Evolutionary conservation across 208 protist species (phyloP), one percentile per base, ranked within the genome.

Genomic region (Leishmania amazonensis): DNA sequence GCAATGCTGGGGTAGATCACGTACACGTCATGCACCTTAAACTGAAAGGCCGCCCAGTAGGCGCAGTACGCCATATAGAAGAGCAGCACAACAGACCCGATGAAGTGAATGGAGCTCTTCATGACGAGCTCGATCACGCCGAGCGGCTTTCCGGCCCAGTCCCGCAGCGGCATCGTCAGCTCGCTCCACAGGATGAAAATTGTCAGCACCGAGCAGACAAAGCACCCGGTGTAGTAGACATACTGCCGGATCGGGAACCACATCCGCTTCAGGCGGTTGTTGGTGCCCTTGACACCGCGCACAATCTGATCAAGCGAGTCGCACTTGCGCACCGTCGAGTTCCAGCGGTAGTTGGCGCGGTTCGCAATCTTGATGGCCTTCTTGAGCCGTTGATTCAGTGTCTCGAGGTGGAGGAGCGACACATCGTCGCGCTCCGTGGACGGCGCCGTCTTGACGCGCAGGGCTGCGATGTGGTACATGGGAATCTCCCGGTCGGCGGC

Each of bases 41-140:
- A 91, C 83, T 96, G 94, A 70, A 98, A 94, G 57, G 94, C 92
- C 7, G 94, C 91, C 95, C 94, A 97, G 88, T 97, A 98, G 42
- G 93, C 76, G 86, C 93, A 97, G 85, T 91, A 94, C 40, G 91
- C 94, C 92, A 97, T 96, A 89, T 98, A 98, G 84, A 96, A 97
- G 80, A 98, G 90, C 72, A 97, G 89, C 42, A 97, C 77, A 49
- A 97, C 85, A 47, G 91, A 96, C n/a, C 86, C 89, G 13, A 95
- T 76, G 75, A 97, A 93, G 75, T 96, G 92, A 45, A 96, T 81
- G 47, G 60, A 42, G 77, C 89, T 95, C 57, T 88, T 83, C 87
- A 96, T 94, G 42, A 95, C 86, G 5, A 97, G 68, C 77, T 95
- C 91, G 57, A 98, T 90, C 31, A 97, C 83, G 68, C 91, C 91